These are phyloP conservation scores for Aspergillus sp. DNA, from an alignment of 2,329 filamentous ascomycete genomes.

Conservation along the genomic window DNA sequence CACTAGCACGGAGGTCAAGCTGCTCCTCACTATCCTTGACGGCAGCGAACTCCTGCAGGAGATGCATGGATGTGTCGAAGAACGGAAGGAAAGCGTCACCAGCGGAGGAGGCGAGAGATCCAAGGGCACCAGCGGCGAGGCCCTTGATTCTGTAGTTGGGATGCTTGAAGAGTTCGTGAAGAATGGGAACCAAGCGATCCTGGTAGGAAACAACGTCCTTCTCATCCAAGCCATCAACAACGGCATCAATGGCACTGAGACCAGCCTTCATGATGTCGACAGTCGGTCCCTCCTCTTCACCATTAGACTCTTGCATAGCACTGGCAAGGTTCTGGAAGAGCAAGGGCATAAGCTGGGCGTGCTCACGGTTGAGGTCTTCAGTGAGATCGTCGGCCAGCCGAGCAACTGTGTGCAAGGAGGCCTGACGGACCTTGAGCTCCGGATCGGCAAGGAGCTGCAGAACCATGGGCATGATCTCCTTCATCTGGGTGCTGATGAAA, in stretches of 20 bases:
- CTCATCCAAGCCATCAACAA: conserved; percentile 73
- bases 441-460: conserved; percentile 80
- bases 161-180: conserved; percentile 82
- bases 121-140: conserved; percentile 84
- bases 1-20: conserved; percentile 83
- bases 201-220: conserved; percentile 83
- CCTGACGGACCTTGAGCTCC: conserved; percentile 83
- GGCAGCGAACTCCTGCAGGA: conserved; percentile 80
- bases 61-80: conserved; percentile 87
- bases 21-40: conserved; percentile 91
- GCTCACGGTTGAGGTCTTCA: conserved; percentile 84
- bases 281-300: conserved; percentile 71
- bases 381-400: conserved; percentile 91
- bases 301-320: conserved; percentile 70
- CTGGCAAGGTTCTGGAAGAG: conserved; percentile 88
- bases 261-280: conserved; percentile 86
- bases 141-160: conserved; percentile 89
- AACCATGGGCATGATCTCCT: conserved; percentile 82
- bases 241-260: conserved; percentile 86
- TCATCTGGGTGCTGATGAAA: conserved; percentile 92
- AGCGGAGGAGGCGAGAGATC: conserved; percentile 85
- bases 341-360: conserved; percentile 80
- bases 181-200: conserved; percentile 78
- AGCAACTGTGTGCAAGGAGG: conserved; percentile 84
- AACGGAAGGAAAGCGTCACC: conserved; percentile 85